Conservation (phyloP, 192 early-diverging fungal genomes). For the Spizellomyces punctatus region DNA sequence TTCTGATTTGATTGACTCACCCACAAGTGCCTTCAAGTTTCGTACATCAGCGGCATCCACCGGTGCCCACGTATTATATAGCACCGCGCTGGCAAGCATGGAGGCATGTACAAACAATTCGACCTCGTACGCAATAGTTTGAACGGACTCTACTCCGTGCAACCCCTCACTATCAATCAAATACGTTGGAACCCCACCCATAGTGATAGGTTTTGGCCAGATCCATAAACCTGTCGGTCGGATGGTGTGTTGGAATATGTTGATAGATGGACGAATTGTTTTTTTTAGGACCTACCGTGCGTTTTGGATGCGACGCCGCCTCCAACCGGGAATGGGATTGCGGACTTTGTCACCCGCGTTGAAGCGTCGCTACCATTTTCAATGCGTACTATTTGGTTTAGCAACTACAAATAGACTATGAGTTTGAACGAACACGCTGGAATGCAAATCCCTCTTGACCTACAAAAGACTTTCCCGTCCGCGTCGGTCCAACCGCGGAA, state of each 20-base stretch:
- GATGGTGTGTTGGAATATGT: neutral
- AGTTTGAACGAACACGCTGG: neutral
- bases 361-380: neutral
- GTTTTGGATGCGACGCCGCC: conserved; percentile 22
- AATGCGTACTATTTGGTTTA: conserved; percentile 12
- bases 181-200: conserved; percentile 16
- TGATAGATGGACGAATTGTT: neutral
- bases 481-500: conserved; percentile 25
- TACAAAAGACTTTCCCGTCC: conserved; percentile 33
- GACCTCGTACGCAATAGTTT: conserved; percentile 31
- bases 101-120: conserved; percentile 29
- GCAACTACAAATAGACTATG: conserved; percentile 1
- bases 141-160: conserved; percentile 30
- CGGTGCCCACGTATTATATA: conserved; percentile 34
- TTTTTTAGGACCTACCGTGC: conserved; percentile 6
- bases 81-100: conserved; percentile 18
- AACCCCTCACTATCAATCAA: conserved; percentile 32
- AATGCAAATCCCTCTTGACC: neutral
- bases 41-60: conserved; percentile 26
- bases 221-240: conserved; percentile 21
- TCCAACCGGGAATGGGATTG: conserved; percentile 25
- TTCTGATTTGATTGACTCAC: neutral
- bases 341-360: neutral
- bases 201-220: conserved; percentile 16
- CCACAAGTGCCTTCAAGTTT: conserved; percentile 22